Percentiles rank a stretch among this genome's conserved stretches.
Conservation (phyloP, 2,329 filamentous ascomycete species). For the Hypoxylon sp. region DNA sequence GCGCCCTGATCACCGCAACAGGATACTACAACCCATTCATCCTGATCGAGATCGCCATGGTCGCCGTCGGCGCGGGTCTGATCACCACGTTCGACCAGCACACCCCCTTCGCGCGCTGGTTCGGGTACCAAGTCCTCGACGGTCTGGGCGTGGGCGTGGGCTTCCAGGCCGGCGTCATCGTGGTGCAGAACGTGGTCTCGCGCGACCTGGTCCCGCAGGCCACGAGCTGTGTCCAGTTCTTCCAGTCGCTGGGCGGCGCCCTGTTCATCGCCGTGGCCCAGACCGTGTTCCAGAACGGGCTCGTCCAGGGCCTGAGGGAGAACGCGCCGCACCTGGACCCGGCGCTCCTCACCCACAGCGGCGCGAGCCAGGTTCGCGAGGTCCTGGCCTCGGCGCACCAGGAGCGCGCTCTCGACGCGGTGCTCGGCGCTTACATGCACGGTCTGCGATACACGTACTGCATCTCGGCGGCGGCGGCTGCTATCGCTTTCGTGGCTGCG, state of each 20-base stretch:
- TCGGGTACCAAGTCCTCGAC: conserved; percentile 65
- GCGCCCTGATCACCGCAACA: conserved; percentile 47
- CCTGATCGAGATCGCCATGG: conserved; percentile 50
- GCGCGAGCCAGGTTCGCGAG: conserved; percentile 58
- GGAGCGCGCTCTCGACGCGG: conserved; percentile 52
- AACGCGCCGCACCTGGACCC: conserved; percentile 57
- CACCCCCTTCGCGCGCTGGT: conserved; percentile 60
- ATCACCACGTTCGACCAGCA: conserved; percentile 61
- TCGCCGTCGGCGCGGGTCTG: conserved; percentile 60
- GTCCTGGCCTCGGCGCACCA: conserved; percentile 54
- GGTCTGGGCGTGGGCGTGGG: conserved; percentile 62
- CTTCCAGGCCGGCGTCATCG: conserved; percentile 58
- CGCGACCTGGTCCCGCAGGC: conserved; percentile 59
- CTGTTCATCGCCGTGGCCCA: conserved; percentile 72
- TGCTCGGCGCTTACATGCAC: conserved; percentile 58
- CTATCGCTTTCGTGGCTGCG: conserved; percentile 54
- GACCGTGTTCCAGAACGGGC: conserved; percentile 71
- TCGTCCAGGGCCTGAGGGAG: conserved; percentile 60
- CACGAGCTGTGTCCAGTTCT: conserved; percentile 65
- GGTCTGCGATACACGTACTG: conserved; percentile 62
- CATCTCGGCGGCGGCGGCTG: conserved; percentile 59
- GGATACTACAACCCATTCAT: conserved; percentile 57
- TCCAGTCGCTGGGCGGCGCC: conserved; percentile 71
- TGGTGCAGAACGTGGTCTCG: conserved; percentile 61
- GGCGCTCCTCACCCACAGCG: conserved; percentile 59